These are phyloP conservation scores for Elongisporangium anandrum DNA, from an alignment of 352 stramenopile genomes.

Conservation along the genomic window DNA sequence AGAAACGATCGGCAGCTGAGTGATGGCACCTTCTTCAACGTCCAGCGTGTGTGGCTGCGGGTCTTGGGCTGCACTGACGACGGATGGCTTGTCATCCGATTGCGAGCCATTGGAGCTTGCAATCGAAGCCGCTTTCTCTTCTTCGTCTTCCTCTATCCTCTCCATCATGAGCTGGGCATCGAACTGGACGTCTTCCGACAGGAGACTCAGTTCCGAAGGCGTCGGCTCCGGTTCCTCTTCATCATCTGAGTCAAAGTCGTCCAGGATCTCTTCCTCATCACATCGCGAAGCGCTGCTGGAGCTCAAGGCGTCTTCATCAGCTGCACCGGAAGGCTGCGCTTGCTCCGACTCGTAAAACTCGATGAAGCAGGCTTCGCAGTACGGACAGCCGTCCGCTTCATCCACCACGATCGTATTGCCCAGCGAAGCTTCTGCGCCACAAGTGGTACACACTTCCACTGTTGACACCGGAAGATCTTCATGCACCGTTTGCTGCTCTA, in stretches of 20 bases:
- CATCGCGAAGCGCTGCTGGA: background rate
- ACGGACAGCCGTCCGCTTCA: constrained; percentile 55
- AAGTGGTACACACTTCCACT: constrained; percentile 44
- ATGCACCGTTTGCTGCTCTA: constrained; percentile 1
- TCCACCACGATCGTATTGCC: constrained; percentile 41
- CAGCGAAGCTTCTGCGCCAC: constrained; percentile 8
- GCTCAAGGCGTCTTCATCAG: background rate
- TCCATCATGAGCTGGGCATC: background rate
- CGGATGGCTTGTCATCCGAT: background rate
- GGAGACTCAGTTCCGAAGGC: background rate
- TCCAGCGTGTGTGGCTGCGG: background rate
- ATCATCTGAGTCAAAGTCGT: background rate
- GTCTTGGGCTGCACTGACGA: background rate
- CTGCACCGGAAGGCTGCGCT: background rate
- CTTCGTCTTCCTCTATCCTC: constrained; percentile 16
- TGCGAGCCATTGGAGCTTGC: background rate
- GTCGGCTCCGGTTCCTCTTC: background rate
- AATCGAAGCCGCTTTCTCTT: constrained; percentile 10
- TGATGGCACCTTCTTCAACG: background rate
- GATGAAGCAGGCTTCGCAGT: constrained; percentile 65
- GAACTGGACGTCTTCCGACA: background rate
- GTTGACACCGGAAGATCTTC: background rate
- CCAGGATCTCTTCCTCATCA: background rate
- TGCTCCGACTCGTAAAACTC: constrained; percentile 44
- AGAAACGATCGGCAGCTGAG: background rate